Evolutionary conservation across 208 protist species (phyloP), one percentile per base, ranked within the genome.

Genomic region (Trypanosomatidae sp.): DNA sequence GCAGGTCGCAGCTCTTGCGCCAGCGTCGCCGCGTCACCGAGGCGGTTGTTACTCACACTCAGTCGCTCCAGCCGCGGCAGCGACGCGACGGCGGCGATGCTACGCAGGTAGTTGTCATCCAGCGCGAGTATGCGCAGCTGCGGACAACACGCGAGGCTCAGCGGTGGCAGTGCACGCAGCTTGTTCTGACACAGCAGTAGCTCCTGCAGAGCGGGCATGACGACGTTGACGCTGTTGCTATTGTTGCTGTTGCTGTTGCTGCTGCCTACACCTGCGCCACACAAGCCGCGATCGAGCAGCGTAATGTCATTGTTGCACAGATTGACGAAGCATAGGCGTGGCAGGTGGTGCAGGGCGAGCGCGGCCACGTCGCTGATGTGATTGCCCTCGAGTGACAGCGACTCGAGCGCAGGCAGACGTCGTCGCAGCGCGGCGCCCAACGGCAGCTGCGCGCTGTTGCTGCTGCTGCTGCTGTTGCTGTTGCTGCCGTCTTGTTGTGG

Each of bases 121-220:
- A 63, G 67, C 6, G 71, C 82, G 7, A 94, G 30, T 6, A 82
- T 73, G 3, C 22, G 50, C 8, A 94, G 58, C 26, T 71, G 56
- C n/a, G 53, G 61, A 53, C 65, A 76, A 13, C 32, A 50, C 1
- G 48, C 47, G 33, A 94, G 80, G 57, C 64, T 67, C 4, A 90
- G 62, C 0, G 39, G 27, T 5, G 61, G 60, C 16, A 94, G 19
- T 8, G 32, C 30, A 15, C 82, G 73, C 43, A 96, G 65, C 32
- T 80, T 84, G 67, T 96, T 96, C 45, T 88, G 75, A 50, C 94
- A 85, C 22, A 96, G 76, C 6, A 94, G 64, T 16, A 96, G 53
- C 61, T 95, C 86, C 4, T 73, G 88, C n/a, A 97, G 69, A 11
- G 87, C 61, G 0, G 58, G 55, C 7, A 95, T 50, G 20, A 53